Percentiles rank a stretch among this genome's conserved stretches.
These are phyloP conservation scores for Pistacia vera DNA, from an alignment of 345 rosid species.

Conservation along the genomic window DNA sequence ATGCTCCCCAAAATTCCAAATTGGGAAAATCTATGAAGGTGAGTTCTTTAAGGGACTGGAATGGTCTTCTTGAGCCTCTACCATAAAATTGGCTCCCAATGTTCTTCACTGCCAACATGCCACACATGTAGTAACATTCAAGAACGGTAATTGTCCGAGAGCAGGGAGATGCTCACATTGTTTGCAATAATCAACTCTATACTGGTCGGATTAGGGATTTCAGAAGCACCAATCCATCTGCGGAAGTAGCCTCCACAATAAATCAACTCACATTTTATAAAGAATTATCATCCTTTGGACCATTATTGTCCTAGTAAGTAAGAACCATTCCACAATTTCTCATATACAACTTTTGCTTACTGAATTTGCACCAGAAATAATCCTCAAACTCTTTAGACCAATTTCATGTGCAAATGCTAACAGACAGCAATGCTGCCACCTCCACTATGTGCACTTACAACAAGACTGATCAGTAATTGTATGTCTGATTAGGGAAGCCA, in stretches of 20 bases:
- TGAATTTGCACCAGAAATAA: too few relatives aligned
- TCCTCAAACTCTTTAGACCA: too few relatives aligned
- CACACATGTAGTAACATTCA: constrained; percentile 8
- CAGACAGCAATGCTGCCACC: too few relatives aligned
- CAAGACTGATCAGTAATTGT: too few relatives aligned
- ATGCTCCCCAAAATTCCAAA: constrained; percentile 12
- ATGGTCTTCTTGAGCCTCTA: neutral
- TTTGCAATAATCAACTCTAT: neutral
- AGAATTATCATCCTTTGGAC: too few relatives aligned
- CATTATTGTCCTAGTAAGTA: too few relatives aligned
- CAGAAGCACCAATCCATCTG: neutral
- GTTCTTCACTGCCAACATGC: constrained; percentile 2
- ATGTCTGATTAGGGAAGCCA: too few relatives aligned
- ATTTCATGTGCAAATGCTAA: too few relatives aligned
- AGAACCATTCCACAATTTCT: too few relatives aligned
- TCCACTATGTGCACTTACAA: too few relatives aligned
- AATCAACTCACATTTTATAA: too few relatives aligned
- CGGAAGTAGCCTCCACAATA: constrained; percentile 18
- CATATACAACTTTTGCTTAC: too few relatives aligned
- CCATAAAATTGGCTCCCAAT: constrained; percentile 15
- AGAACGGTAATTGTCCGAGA: constrained; percentile 7
- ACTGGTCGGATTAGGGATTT: constrained; percentile 10
- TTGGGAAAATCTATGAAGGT: neutral
- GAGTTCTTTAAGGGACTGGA: constrained; percentile 9
- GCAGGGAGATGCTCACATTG: constrained; percentile 6